Percentiles rank a stretch among this genome's conserved stretches.
These are phyloP conservation scores for Lepiota venenata DNA, from an alignment of 768 basidiomycete genomes.

Conservation along the genomic window DNA sequence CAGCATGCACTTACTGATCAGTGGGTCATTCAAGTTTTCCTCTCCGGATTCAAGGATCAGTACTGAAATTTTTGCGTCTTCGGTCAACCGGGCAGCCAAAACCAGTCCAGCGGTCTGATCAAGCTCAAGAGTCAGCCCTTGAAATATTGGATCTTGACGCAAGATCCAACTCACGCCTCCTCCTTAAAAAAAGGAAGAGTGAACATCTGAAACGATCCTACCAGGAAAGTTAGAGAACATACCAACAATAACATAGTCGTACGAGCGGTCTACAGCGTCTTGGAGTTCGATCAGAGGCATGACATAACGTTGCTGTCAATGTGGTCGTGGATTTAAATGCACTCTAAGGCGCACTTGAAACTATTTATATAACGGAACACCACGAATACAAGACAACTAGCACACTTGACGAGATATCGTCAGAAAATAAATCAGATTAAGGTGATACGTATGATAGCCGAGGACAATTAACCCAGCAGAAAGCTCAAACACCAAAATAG, in stretches of 20 bases:
- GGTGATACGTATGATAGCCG: too few relatives aligned
- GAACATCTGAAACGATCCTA: not conserved
- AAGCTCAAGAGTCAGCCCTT: not conserved
- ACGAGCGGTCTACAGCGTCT: slow-evolving; percentile 3
- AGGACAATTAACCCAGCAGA: too few relatives aligned
- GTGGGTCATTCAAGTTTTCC: slow-evolving; percentile 29
- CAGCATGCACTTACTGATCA: not conserved
- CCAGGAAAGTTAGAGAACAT: slow-evolving; percentile 2
- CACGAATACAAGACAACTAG: too few relatives aligned
- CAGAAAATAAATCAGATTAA: too few relatives aligned
- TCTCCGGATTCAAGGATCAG: slow-evolving; percentile 30
- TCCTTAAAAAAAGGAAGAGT: not conserved
- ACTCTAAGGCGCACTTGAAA: too few relatives aligned
- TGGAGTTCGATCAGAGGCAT: not conserved
- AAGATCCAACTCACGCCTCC: not conserved
- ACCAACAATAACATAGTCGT: slow-evolving; percentile 30
- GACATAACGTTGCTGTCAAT: not conserved
- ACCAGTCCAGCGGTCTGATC: slow-evolving; percentile 14
- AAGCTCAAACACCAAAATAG: too few relatives aligned
- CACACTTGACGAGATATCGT: too few relatives aligned
- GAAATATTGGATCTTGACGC: too few relatives aligned
- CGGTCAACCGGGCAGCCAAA: slow-evolving; percentile 15
- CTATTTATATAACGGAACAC: too few relatives aligned
- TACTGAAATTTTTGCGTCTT: slow-evolving; percentile 11
- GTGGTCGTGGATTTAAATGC: too few relatives aligned